Conservation (phyloP, 2,329 filamentous ascomycete species). For the Tricladium varicosporioides region DNA sequence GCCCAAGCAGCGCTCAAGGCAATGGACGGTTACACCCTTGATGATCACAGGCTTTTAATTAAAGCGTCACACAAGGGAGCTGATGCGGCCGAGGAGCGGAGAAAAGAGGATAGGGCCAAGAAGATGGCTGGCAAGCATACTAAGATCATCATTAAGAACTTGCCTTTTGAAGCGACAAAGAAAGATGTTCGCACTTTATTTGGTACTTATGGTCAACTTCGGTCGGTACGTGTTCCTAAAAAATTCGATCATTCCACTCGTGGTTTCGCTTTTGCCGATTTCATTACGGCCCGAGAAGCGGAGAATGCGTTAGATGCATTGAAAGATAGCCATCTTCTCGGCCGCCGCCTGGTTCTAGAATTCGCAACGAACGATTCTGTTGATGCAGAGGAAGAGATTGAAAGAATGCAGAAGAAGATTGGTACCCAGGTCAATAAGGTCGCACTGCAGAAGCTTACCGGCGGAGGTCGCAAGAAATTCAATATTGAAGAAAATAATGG, state of each 20-base stretch:
- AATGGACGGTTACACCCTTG: conserved; percentile 89
- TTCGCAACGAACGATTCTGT: conserved; percentile 86
- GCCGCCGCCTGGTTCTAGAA: conserved; percentile 84
- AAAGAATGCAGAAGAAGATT: conserved; percentile 95
- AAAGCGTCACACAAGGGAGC: conserved; percentile 83
- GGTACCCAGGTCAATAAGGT: conserved; percentile 88
- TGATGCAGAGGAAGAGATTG: conserved; percentile 93
- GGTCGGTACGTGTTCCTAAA: conserved; percentile 89
- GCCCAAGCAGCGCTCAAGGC: conserved; percentile 75
- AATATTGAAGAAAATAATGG: conserved; percentile 72
- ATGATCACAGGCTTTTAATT: conserved; percentile 81
- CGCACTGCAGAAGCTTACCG: conserved; percentile 82
- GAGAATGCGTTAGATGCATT: conserved; percentile 87
- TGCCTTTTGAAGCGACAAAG: conserved; percentile 93
- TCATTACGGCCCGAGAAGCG: conserved; percentile 86
- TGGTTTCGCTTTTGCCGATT: conserved; percentile 96
- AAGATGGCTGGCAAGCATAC: conserved; percentile 74
- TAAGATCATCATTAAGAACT: conserved; percentile 97
- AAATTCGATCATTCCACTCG: conserved; percentile 87
- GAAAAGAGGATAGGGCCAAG: conserved; percentile 79
- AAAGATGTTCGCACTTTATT: conserved; percentile 87
- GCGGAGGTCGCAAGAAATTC: conserved; percentile 82
- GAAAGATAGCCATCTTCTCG: conserved; percentile 88
- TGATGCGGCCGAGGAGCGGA: conserved; percentile 84
- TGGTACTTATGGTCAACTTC: conserved; percentile 85